Base-by-base conservation (phyloP, 208 protist species). In the Trypanosoma scelopori region DNA sequence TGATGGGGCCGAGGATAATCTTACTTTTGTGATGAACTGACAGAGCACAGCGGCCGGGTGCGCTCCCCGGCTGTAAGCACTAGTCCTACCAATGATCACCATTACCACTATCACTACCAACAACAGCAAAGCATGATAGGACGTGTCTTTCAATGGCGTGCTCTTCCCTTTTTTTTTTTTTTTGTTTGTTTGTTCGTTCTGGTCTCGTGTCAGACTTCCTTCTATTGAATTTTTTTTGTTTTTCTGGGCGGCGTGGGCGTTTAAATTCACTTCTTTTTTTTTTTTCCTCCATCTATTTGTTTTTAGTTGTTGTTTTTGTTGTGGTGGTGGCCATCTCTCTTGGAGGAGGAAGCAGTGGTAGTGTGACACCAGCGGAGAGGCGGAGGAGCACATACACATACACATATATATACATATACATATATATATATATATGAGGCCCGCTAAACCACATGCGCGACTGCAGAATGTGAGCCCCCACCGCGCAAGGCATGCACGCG, bases 21-120 rank as follows among this genome's bases (percentile, higher is more conserved):
- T 96, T 39, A 82, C 84, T 41, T 96, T 92, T 71, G 81, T 87
- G 20, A 96, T 96, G 90, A 76, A 88, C 55, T 96, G 81, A 73
- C 3, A 15, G 37, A n/a, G 15, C 18, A 46, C 11, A 55, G 42
- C 5, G 25, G 42, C 32, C 9, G 9, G 30, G 30, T 45, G 13
- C 42, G 12, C 22, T 20, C 0, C 27, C 0, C 22, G 16, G 35
- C 12, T 22, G 4, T 47, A 47, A 16, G 43, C 12, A 4, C 43
- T 22, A 47, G 16, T 5, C 43, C 3, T 47, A 6, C 3, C 43
- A 3, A 47, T 22, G 3, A 47, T 16, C 16, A 47, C 43, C 16
- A 23, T 16, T 47, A 47, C 43, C 16, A 47, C 43, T 47, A 47
- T 13, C 16, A 47, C 12, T 47, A 47, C 43, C 16, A 47, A 3